phyloP scores from a whole-genome alignment of 2,329 filamentous ascomycete genomes.

The Aspergillus brasiliensis region DNA sequence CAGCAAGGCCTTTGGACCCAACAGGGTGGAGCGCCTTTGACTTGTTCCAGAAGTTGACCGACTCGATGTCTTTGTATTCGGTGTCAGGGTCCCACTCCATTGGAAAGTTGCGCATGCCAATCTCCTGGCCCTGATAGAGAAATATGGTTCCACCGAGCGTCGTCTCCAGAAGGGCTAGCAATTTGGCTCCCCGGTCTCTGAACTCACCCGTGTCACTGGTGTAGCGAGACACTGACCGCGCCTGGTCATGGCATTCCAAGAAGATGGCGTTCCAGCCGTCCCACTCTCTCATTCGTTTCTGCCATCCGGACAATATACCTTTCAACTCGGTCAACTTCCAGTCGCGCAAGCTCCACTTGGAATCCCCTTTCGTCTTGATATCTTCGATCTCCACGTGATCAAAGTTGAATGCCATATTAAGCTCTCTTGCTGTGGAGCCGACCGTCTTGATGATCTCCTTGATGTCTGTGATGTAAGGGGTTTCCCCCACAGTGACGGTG shows the following conservation, averaged over 20 bases:
- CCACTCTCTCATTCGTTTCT: constrained; percentile 38
- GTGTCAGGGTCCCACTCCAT: constrained; percentile 57
- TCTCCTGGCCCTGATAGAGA: constrained; percentile 68
- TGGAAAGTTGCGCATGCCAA: constrained; percentile 67
- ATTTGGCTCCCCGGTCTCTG: constrained; percentile 56
- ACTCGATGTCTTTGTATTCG: constrained; percentile 70
- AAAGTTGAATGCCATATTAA: constrained; percentile 74
- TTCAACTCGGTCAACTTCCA: constrained; percentile 57
- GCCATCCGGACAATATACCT: neutral
- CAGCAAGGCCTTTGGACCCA: neutral
- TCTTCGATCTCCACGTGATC: constrained; percentile 62
- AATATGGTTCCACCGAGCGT: constrained; percentile 64
- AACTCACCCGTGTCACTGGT: constrained; percentile 49
- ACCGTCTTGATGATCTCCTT: constrained; percentile 52
- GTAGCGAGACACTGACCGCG: constrained; percentile 59
- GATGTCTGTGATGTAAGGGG: constrained; percentile 58
- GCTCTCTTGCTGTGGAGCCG: constrained; percentile 59
- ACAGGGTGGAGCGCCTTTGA: too few species aligned
- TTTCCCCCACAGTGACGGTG: constrained; percentile 63
- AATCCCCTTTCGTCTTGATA: too few species aligned
- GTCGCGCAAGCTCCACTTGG: constrained; percentile 54
- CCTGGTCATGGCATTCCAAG: constrained; percentile 67
- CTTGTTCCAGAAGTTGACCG: constrained; percentile 52
- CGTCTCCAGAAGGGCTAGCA: constrained; percentile 59
- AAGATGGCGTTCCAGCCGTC: constrained; percentile 66